A percentile compares a stretch with the other conserved stretches of the same genome.
Conservation (phyloP, 2,329 filamentous ascomycete genomes). For the Cercospora canescens region DNA sequence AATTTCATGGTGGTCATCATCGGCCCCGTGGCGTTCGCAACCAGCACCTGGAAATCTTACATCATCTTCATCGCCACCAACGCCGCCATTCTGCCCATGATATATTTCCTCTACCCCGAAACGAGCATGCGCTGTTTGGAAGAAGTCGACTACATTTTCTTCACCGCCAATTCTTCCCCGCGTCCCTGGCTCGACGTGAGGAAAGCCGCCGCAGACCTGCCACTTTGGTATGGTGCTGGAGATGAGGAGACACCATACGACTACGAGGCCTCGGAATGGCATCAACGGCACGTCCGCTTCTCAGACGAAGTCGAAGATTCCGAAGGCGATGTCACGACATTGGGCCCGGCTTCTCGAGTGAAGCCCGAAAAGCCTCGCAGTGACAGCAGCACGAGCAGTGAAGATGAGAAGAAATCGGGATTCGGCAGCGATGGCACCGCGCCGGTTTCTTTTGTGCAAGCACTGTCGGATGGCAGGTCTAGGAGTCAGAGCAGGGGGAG, state of each 20-base stretch:
- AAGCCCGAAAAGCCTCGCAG: conserved; percentile 15
- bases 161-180: conserved; percentile 46
- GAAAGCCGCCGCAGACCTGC: conserved; percentile 47
- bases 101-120: conserved; percentile 63
- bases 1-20: conserved; percentile 66
- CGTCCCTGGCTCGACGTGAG: conserved; percentile 52
- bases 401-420: conserved; percentile 5
- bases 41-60: conserved; percentile 60
- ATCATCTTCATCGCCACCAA: conserved; percentile 68
- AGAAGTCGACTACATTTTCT: conserved; percentile 70
- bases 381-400: conserved; percentile 2
- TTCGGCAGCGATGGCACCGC: neutral
- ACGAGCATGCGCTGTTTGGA: conserved; percentile 58
- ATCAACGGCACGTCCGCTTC: conserved; percentile 34
- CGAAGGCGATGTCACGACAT: conserved; percentile 27
- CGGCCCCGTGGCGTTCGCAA: conserved; percentile 58
- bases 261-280: conserved; percentile 34
- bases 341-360: conserved; percentile 16
- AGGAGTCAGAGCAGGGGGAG: conserved; percentile 5
- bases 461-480: neutral
- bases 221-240: conserved; percentile 48
- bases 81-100: conserved; percentile 46
- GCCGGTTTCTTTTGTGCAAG: conserved; percentile 5
- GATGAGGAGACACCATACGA: conserved; percentile 23
- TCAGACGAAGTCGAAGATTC: conserved; percentile 29